Percentiles rank a stretch among this genome's conserved stretches.
Evolutionary conservation across 2,329 filamentous ascomycete species (phyloP).

Genomic region (Pestalotiopsis sp.): DNA sequence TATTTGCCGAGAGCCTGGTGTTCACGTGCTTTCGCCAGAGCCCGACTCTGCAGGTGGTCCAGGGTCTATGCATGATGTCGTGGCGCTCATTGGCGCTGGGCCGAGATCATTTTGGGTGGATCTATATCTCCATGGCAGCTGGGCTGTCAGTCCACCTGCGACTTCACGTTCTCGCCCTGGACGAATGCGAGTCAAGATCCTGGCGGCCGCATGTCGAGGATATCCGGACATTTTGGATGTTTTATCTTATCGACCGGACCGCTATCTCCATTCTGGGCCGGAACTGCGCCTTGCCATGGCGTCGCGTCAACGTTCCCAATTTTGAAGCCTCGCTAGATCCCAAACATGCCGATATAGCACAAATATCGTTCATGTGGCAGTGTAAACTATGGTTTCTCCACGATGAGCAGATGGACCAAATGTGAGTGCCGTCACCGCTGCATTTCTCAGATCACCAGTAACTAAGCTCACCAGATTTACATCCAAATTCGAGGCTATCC

Average conservation of each 20-base stretch:
- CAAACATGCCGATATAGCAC: slow-evolving; percentile 10
- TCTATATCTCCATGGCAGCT: slow-evolving; percentile 20
- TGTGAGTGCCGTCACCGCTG: slow-evolving; percentile 9
- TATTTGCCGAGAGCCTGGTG: slow-evolving; percentile 17
- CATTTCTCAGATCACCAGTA: neutral
- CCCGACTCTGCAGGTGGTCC: slow-evolving; percentile 16
- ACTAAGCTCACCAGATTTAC: slow-evolving; percentile 12
- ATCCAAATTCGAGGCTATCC: slow-evolving; percentile 16
- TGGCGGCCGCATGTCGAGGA: slow-evolving; percentile 17
- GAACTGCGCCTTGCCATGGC: slow-evolving; percentile 19
- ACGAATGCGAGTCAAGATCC: slow-evolving; percentile 16
- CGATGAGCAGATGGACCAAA: slow-evolving; percentile 20
- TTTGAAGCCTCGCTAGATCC: slow-evolving; percentile 17
- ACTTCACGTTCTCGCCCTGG: slow-evolving; percentile 17
- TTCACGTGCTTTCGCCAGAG: slow-evolving; percentile 17
- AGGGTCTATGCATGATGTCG: slow-evolving; percentile 18
- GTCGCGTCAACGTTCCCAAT: slow-evolving; percentile 17
- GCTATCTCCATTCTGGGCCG: slow-evolving; percentile 19
- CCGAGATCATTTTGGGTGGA: slow-evolving; percentile 19
- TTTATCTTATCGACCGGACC: slow-evolving; percentile 20
- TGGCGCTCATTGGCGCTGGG: slow-evolving; percentile 19
- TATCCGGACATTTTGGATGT: slow-evolving; percentile 21
- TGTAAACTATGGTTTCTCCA: slow-evolving; percentile 20
- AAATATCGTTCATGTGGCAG: slow-evolving; percentile 19
- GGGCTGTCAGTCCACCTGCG: slow-evolving; percentile 18